phyloP scores from a whole-genome alignment of 202 grass and related monocot genomes.

The Miscanthus sacchariflorus region DNA sequence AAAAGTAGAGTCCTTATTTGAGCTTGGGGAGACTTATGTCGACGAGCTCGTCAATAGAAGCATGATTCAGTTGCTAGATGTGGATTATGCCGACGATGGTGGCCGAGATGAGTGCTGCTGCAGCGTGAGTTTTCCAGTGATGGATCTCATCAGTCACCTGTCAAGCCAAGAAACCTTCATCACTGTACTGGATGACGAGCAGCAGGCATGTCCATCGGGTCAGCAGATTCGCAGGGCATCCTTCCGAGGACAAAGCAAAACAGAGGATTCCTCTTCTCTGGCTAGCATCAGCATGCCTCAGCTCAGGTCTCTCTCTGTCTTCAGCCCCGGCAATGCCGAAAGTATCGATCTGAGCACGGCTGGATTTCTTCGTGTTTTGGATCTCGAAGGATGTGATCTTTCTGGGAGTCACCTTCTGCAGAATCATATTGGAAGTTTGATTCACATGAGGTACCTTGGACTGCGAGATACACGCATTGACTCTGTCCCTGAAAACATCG shows the following conservation, averaged over 20 bases:
- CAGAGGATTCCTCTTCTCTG: background rate
- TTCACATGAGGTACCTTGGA: slow-evolving; percentile 29
- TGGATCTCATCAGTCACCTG: slow-evolving; percentile 5
- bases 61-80: slow-evolving; percentile 1
- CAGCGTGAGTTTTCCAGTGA: slow-evolving; percentile 6
- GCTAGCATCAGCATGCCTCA: background rate
- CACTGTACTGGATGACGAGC: background rate
- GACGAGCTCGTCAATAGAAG: background rate
- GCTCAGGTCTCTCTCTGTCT: slow-evolving; percentile 3
- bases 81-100: background rate
- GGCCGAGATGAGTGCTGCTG: background rate
- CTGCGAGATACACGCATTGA: background rate
- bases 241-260: background rate
- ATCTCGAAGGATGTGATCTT: slow-evolving; percentile 1
- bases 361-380: background rate
- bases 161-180: background rate
- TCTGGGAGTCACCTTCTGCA: too few relatives aligned
- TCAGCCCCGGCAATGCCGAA: background rate
- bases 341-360: background rate
- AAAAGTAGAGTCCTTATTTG: background rate
- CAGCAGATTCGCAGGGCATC: background rate
- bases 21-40: background rate
- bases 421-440: background rate
- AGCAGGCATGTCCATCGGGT: background rate
- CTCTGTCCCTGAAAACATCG: background rate